Evolutionary conservation across 345 rosid genomes (phyloP).

Genomic region (Ceriops tagal): DNA sequence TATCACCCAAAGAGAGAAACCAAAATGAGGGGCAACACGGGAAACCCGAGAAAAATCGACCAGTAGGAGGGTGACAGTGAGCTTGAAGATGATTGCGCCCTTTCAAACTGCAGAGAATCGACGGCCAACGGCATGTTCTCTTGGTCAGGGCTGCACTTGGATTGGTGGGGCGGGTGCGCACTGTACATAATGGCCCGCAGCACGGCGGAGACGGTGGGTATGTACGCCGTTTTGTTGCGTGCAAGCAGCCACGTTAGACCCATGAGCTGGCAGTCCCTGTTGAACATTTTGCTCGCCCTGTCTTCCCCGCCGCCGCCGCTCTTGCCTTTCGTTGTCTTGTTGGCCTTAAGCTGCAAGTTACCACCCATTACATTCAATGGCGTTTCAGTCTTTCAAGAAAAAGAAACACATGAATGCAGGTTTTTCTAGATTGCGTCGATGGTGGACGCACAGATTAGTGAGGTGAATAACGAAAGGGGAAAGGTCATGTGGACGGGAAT

Average conservation of each 20-base stretch:
- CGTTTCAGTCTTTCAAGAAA: background rate
- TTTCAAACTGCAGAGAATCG: conserved; percentile 83
- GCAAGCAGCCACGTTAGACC: conserved; percentile 98
- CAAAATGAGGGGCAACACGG: conserved; percentile 33
- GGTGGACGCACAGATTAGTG: too few relatives aligned
- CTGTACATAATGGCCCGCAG: conserved; percentile 93
- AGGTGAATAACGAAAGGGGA: conserved; percentile 17
- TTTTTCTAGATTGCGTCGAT: too few relatives aligned
- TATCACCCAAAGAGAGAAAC: conserved; percentile 13
- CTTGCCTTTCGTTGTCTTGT: conserved; percentile 31
- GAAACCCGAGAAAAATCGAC: conserved; percentile 13
- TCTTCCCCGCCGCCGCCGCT: conserved; percentile 13
- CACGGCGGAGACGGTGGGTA: conserved; percentile 96
- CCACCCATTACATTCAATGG: conserved; percentile 9
- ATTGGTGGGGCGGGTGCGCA: conserved; percentile 68
- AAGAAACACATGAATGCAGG: too few relatives aligned
- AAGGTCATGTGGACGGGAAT: conserved; percentile 25
- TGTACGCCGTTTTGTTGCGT: conserved; percentile 92
- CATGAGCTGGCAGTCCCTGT: conserved; percentile 92
- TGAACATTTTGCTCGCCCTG: conserved; percentile 82
- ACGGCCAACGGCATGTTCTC: conserved; percentile 99
- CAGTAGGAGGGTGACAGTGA: conserved; percentile 9
- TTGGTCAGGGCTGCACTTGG: conserved; percentile 93
- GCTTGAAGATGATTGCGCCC: conserved; percentile 40
- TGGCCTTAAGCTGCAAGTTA: conserved; percentile 51